phyloP scores from a whole-genome alignment of 177 flowering plant genomes.

The Vitis hybrid region DNA sequence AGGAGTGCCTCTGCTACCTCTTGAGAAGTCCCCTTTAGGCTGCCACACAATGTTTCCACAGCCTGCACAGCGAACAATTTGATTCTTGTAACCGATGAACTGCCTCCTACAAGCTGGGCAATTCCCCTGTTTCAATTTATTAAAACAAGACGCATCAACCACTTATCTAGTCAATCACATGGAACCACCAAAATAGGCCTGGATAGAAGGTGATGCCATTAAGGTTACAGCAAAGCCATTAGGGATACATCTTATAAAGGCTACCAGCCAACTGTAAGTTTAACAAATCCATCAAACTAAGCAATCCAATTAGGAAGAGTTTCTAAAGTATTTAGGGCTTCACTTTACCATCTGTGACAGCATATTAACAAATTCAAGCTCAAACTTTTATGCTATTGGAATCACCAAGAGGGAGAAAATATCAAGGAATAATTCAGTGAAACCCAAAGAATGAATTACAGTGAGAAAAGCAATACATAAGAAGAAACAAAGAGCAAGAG shows the following conservation, averaged over 20 bases:
- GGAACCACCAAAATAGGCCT: neutral
- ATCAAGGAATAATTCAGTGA: too few relatives aligned
- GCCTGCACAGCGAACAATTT: conserved; percentile 59
- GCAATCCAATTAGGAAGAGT: too few relatives aligned
- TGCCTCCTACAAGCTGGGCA: conserved; percentile 85
- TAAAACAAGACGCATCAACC: neutral
- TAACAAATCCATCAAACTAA: too few relatives aligned
- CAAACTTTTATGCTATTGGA: too few relatives aligned
- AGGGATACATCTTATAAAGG: neutral
- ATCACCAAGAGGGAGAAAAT: too few relatives aligned
- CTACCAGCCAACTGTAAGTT: neutral
- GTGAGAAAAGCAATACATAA: too few relatives aligned
- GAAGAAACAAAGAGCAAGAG: too few relatives aligned
- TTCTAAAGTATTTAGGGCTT: too few relatives aligned
- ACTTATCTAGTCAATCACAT: neutral
- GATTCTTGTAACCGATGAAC: conserved; percentile 68
- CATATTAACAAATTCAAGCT: too few relatives aligned
- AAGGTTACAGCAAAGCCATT: neutral
- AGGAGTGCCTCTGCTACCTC: conserved; percentile 32
- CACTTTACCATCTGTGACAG: too few relatives aligned
- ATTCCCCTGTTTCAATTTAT: conserved; percentile 53
- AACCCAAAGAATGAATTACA: too few relatives aligned
- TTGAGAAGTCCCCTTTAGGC: conserved; percentile 59
- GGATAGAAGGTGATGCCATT: neutral
- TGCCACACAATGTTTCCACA: conserved; percentile 95